A percentile compares a stretch with the other conserved stretches of the same genome.
phyloP scores from a whole-genome alignment of 2,329 filamentous ascomycete genomes.

The Hypoxylon sp. region DNA sequence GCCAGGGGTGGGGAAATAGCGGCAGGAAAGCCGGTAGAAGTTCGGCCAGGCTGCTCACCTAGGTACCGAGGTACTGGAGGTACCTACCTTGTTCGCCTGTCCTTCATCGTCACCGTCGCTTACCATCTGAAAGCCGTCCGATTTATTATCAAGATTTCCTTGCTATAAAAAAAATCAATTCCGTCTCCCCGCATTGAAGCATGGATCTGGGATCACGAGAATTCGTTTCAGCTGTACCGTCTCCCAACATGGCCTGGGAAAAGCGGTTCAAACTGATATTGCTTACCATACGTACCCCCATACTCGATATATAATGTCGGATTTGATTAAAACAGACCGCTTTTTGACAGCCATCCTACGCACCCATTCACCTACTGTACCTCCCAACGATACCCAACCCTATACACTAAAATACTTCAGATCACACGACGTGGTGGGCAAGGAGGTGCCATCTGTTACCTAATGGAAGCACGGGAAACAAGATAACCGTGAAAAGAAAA shows the following conservation, averaged over 20 bases:
- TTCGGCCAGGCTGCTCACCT: not conserved
- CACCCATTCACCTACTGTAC: slow-evolving; percentile 16
- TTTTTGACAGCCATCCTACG: slow-evolving; percentile 26
- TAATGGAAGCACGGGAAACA: slow-evolving; percentile 13
- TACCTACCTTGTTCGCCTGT: not conserved
- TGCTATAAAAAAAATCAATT: slow-evolving; percentile 3
- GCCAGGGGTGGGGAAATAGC: not conserved
- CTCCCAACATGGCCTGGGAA: slow-evolving; percentile 24
- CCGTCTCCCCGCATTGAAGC: slow-evolving; percentile 12
- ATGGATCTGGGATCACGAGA: slow-evolving; percentile 30
- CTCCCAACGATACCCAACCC: slow-evolving; percentile 30
- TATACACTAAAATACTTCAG: slow-evolving; percentile 8
- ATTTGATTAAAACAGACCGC: slow-evolving; percentile 43
- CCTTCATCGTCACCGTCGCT: not conserved
- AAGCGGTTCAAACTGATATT: slow-evolving; percentile 28
- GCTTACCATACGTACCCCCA: slow-evolving; percentile 35
- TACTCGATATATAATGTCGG: slow-evolving; percentile 25
- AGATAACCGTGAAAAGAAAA: slow-evolving; percentile 17
- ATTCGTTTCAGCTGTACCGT: slow-evolving; percentile 25
- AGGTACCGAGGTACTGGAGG: not conserved
- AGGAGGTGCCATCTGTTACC: slow-evolving; percentile 16
- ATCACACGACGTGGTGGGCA: slow-evolving; percentile 24
- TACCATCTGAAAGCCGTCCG: slow-evolving; percentile 10
- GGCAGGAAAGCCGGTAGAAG: slow-evolving; percentile 17
- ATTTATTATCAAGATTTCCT: slow-evolving; percentile 26